Percentiles rank a stretch among this genome's conserved stretches.
These are phyloP conservation scores for Raphanus sativus DNA, from an alignment of 345 rosid species.

Conservation along the genomic window DNA sequence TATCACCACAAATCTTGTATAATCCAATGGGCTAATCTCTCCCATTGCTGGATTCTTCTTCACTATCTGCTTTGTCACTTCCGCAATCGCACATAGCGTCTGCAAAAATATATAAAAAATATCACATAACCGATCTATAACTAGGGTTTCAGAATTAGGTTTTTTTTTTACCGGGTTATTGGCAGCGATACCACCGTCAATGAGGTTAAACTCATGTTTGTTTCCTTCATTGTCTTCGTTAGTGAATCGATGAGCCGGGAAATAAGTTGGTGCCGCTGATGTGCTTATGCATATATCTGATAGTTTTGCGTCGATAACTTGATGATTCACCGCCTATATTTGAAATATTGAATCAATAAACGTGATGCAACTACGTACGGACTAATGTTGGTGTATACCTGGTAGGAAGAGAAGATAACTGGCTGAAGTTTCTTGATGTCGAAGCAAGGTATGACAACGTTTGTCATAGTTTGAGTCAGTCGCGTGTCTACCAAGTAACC, in stretches of 20 bases:
- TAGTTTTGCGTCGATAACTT: constrained; percentile 47
- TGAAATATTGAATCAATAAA: neutral
- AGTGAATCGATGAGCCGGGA: constrained; percentile 60
- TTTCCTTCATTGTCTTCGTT: constrained; percentile 44
- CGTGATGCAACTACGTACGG: neutral
- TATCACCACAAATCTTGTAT: constrained; percentile 57
- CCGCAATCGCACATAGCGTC: constrained; percentile 66
- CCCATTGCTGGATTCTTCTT: constrained; percentile 53
- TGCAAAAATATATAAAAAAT: constrained; percentile 12
- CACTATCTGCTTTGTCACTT: constrained; percentile 56
- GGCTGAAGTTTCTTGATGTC: constrained; percentile 77
- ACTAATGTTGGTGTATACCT: constrained; percentile 40
- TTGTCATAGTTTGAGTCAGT: constrained; percentile 59
- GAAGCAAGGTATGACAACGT: constrained; percentile 66
- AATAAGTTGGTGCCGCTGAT: constrained; percentile 73
- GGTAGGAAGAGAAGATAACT: constrained; percentile 56
- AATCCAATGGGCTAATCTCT: constrained; percentile 50
- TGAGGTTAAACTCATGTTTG: constrained; percentile 54
- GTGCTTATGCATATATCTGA: constrained; percentile 71
- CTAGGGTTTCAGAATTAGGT: neutral
- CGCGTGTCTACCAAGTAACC: constrained; percentile 40
- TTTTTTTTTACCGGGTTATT: constrained; percentile 60
- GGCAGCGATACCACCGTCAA: constrained; percentile 73
- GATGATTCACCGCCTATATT: constrained; percentile 36
- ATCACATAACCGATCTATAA: neutral